phyloP scores from a whole-genome alignment of 1,139 yeast genomes.

The Yamadazyma atmosphaerica region DNA sequence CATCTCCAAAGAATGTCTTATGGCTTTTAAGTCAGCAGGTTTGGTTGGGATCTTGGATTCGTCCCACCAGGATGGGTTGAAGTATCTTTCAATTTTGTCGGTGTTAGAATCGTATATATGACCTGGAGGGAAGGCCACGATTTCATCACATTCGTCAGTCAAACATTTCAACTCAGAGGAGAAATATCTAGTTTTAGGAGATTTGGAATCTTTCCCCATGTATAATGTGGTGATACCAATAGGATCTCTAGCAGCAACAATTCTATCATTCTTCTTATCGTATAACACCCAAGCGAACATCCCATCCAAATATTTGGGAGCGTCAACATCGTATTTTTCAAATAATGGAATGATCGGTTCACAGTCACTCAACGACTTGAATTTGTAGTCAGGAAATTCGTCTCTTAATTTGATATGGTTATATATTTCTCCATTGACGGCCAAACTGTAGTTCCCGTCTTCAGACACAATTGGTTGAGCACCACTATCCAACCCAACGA shows the following conservation, averaged over 20 bases:
- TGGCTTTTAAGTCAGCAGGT: constrained; percentile 66
- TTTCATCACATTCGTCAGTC: constrained; percentile 90
- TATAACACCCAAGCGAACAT: constrained; percentile 96
- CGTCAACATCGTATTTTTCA: constrained; percentile 81
- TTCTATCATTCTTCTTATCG: constrained; percentile 80
- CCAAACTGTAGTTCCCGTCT: constrained; percentile 70
- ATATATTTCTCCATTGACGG: constrained; percentile 97
- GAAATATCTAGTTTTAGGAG: constrained; percentile 78
- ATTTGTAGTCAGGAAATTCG: constrained; percentile 68
- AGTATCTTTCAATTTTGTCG: constrained; percentile 82
- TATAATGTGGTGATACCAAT: constrained; percentile 95
- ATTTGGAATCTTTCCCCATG: constrained; percentile 79
- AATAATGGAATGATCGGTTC: constrained; percentile 95
- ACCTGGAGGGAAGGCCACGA: constrained; percentile 97
- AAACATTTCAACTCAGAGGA: constrained; percentile 95
- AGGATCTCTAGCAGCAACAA: constrained; percentile 97
- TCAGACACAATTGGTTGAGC: constrained; percentile 93
- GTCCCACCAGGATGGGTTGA: constrained; percentile 94
- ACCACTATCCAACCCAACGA: constrained; percentile 93
- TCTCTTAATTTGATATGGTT: constrained; percentile 90
- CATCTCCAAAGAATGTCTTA: constrained; percentile 83
- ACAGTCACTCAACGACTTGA: constrained; percentile 90
- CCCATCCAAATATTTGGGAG: constrained; percentile 93
- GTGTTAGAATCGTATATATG: constrained; percentile 93
- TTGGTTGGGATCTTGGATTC: constrained; percentile 68